Conservation (phyloP, 441 rosid species). For the Flueggea neowawraea region DNA sequence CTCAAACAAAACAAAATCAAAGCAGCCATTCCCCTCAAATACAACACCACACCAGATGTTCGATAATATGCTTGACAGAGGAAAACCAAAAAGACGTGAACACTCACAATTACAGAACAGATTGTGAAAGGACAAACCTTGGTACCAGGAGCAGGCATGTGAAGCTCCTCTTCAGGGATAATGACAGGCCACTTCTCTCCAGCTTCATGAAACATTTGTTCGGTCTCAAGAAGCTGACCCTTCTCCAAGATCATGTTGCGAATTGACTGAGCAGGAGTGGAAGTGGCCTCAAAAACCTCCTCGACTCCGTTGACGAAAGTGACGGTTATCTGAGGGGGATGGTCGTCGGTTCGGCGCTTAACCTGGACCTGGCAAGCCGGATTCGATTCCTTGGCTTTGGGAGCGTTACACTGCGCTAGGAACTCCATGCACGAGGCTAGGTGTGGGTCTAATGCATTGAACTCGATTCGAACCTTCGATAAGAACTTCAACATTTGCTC, state of each 20-base stretch:
- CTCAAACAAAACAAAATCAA: too few relatives aligned
- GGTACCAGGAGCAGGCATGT: constrained; percentile 56
- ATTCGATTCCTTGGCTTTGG: constrained; percentile 86
- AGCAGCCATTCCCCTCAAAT: too few relatives aligned
- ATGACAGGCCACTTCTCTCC: constrained; percentile 91
- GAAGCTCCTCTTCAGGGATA: constrained; percentile 80
- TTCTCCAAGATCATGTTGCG: constrained; percentile 79
- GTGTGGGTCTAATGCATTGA: constrained; percentile 78
- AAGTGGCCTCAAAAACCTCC: constrained; percentile 73
- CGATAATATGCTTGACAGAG: too few relatives aligned
- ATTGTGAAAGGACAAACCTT: constrained; percentile 41
- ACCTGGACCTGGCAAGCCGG: constrained; percentile 73
- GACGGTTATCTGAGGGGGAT: constrained; percentile 76
- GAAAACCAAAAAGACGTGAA: background rate
- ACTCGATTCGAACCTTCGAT: constrained; percentile 71
- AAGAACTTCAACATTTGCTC: constrained; percentile 75
- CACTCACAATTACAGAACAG: too few relatives aligned
- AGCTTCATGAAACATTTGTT: constrained; percentile 96
- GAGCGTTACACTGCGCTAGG: constrained; percentile 89
- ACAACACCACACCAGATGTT: too few relatives aligned
- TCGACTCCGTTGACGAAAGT: constrained; percentile 89
- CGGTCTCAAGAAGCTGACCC: constrained; percentile 81
- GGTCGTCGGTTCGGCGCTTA: constrained; percentile 89
- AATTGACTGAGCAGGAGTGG: constrained; percentile 72
- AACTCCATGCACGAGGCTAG: constrained; percentile 83